Evolutionary conservation across 805 yeast species (phyloP).

Genomic region (Wickerhamomyces subpelliculosus): DNA sequence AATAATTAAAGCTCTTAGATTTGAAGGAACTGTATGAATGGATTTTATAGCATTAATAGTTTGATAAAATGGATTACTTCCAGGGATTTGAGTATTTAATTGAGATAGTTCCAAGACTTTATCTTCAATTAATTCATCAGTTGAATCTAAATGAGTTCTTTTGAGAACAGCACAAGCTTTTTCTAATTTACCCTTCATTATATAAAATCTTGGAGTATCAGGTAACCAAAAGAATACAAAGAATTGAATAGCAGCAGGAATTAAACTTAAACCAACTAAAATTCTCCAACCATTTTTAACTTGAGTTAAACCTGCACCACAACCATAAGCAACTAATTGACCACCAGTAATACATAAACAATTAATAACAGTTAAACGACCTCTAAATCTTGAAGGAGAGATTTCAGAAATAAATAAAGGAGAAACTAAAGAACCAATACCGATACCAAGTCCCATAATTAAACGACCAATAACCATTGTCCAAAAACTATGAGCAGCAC

Average conservation of each 20-base stretch:
- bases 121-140: slow-evolving; percentile 55
- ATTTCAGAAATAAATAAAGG: slow-evolving; percentile 89
- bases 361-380: slow-evolving; percentile 82
- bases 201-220: slow-evolving; percentile 89
- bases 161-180: slow-evolving; percentile 61
- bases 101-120: slow-evolving; percentile 62
- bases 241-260: slow-evolving; percentile 80
- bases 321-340: slow-evolving; percentile 88
- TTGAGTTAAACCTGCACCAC: slow-evolving; percentile 77
- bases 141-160: slow-evolving; percentile 55
- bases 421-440: slow-evolving; percentile 89
- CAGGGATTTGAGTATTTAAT: slow-evolving; percentile 39
- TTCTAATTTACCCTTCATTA: slow-evolving; percentile 59
- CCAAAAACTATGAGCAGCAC: slow-evolving; percentile 78
- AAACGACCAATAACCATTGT: slow-evolving; percentile 89
- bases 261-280: slow-evolving; percentile 81
- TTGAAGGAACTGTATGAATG: slow-evolving; percentile 64
- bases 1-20: slow-evolving; percentile 81
- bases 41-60: slow-evolving; percentile 55
- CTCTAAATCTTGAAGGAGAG: slow-evolving; percentile 89
- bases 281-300: slow-evolving; percentile 89
- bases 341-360: slow-evolving; percentile 92
- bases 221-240: slow-evolving; percentile 79
- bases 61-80: slow-evolving; percentile 39
- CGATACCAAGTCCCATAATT: slow-evolving; percentile 94